phyloP scores from a whole-genome alignment of 192 early-diverging fungal genomes.

The Dissophora ornata region DNA sequence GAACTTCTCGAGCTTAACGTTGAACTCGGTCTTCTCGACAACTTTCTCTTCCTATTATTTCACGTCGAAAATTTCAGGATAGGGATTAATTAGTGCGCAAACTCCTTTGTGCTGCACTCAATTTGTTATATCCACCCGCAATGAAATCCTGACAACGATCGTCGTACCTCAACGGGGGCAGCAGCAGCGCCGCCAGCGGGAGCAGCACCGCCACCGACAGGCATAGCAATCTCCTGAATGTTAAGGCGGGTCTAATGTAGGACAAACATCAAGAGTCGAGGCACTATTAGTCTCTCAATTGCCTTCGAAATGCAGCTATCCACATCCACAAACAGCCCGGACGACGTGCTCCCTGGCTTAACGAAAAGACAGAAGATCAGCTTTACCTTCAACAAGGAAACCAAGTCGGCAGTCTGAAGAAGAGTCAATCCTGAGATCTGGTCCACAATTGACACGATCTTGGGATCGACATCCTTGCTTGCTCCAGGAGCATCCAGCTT shows the following conservation, averaged over 20 bases:
- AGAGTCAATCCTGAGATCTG: conserved; percentile 92
- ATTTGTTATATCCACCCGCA: too few species aligned
- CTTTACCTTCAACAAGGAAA: conserved; percentile 87
- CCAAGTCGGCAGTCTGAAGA: conserved; percentile 91
- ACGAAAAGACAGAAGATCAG: not conserved
- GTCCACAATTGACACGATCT: conserved; percentile 88
- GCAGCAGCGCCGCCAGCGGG: conserved; percentile 73
- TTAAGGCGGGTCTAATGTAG: conserved; percentile 79
- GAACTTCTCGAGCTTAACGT: conserved; percentile 95
- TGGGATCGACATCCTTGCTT: conserved; percentile 65
- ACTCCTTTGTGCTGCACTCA: too few species aligned
- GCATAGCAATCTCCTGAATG: conserved; percentile 92
- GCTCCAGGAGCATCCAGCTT: conserved; percentile 74
- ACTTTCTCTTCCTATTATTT: conserved; percentile 79
- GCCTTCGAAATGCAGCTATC: too few species aligned
- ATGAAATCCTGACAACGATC: too few species aligned
- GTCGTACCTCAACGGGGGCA: conserved; percentile 65
- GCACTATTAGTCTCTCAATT: too few species aligned
- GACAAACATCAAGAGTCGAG: not conserved
- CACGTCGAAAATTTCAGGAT: too few species aligned
- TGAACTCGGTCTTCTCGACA: conserved; percentile 93
- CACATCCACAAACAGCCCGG: too few species aligned
- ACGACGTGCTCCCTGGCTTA: too few species aligned
- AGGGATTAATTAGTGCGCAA: too few species aligned
- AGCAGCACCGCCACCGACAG: conserved; percentile 73